Conservation (phyloP, 2,329 filamentous ascomycete species). For the Metarhizium album region DNA sequence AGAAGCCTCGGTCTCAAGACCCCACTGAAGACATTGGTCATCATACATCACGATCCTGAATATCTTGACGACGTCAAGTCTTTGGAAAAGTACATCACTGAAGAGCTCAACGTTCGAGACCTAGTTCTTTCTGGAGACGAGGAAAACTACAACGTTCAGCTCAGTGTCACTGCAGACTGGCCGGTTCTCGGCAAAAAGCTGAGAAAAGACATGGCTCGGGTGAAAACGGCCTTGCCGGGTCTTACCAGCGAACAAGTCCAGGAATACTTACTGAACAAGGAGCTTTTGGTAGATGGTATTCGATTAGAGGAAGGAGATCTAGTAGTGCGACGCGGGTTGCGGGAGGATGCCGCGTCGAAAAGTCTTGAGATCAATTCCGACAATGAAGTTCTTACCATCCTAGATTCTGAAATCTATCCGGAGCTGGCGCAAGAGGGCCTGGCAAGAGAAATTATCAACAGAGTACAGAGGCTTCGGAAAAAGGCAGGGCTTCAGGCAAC, state of each 20-base stretch:
- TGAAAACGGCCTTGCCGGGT: conserved; percentile 78
- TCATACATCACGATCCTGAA: conserved; percentile 73
- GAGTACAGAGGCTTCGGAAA: conserved; percentile 87
- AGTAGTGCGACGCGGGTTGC: conserved; percentile 63
- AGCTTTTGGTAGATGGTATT: conserved; percentile 78
- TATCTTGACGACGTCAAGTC: conserved; percentile 82
- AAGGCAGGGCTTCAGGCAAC: conserved; percentile 84
- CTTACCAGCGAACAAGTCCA: conserved; percentile 75
- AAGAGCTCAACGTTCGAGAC: conserved; percentile 85
- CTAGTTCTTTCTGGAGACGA: conserved; percentile 79
- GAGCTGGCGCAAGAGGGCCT: conserved; percentile 83
- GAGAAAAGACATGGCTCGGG: conserved; percentile 84
- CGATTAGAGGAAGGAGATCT: conserved; percentile 73
- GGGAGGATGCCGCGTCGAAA: conserved; percentile 58
- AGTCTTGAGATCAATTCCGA: conserved; percentile 81
- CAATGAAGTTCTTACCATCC: conserved; percentile 78
- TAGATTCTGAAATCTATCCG: conserved; percentile 74
- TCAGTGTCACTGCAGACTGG: conserved; percentile 86
- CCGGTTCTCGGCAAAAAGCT: conserved; percentile 92
- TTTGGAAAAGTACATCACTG: conserved; percentile 76
- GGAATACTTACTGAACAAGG: conserved; percentile 60
- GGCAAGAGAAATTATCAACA: conserved; percentile 84
- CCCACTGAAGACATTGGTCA: conserved; percentile 77
- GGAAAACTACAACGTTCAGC: conserved; percentile 82
- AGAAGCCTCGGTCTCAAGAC: conserved; percentile 80